These are phyloP conservation scores for Hypoxylon sp. DNA, from an alignment of 2,329 filamentous ascomycete genomes.

Conservation along the genomic window DNA sequence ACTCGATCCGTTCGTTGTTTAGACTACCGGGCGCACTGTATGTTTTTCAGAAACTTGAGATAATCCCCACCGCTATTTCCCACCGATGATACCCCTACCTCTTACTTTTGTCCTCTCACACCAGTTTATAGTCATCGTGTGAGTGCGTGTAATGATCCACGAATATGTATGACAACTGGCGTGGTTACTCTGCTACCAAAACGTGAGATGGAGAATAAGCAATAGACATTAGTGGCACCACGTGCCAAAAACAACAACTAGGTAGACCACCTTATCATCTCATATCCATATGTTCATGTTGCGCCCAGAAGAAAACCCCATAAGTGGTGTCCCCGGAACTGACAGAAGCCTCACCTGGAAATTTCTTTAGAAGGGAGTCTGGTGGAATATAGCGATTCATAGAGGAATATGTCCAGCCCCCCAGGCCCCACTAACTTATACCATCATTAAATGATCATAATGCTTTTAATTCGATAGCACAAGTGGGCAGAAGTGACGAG, in stretches of 20 bases:
- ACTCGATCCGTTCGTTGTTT: conserved; percentile 1
- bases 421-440: neutral
- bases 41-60: conserved; percentile 18
- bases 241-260: neutral
- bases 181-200: neutral
- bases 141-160: neutral
- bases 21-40: conserved; percentile 8
- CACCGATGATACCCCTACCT: neutral
- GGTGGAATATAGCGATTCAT: neutral
- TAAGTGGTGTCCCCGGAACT: neutral
- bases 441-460: neutral
- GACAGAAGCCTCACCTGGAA: neutral
- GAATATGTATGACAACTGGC: neutral
- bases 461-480: neutral
- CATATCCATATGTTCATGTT: neutral
- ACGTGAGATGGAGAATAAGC: neutral
- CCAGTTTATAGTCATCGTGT: neutral
- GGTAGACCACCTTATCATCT: neutral
- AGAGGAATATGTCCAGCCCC: too few relatives aligned
- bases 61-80: conserved; percentile 30
- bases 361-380: neutral
- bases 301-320: neutral
- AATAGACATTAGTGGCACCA: neutral
- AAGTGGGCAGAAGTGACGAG: neutral
- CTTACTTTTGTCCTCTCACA: neutral